These are phyloP conservation scores for Patellaria atrata DNA, from an alignment of 495 filamentous ascomycete genomes.

Conservation along the genomic window DNA sequence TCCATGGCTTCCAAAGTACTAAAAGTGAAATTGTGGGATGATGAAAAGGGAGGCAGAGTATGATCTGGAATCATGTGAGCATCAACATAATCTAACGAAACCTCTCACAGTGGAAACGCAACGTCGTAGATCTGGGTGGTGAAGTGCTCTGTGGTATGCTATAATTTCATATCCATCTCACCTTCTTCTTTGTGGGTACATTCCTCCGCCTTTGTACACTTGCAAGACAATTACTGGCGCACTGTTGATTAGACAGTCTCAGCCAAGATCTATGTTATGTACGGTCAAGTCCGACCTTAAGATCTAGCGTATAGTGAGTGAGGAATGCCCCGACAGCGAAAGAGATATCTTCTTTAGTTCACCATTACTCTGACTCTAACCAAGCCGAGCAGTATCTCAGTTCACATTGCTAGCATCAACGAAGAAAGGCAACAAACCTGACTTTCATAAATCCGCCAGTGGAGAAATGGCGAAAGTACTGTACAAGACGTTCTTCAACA, in stretches of 20 bases:
- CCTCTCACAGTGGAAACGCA: conserved; percentile 62
- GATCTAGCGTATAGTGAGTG: no score
- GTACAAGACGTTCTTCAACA: conserved; percentile 69
- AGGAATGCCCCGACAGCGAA: no score
- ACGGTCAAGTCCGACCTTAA: conserved; percentile 2
- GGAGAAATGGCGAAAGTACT: conserved; percentile 61
- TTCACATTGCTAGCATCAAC: conserved; percentile 88
- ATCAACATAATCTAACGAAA: not conserved
- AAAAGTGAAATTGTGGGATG: conserved; percentile 81
- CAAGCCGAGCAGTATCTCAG: conserved; percentile 63
- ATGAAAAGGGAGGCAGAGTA: conserved; percentile 43
- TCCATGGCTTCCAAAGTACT: conserved; percentile 69
- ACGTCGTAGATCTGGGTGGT: conserved; percentile 70
- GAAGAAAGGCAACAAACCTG: conserved; percentile 88
- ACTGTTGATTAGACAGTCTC: no score
- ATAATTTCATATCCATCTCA: not conserved
- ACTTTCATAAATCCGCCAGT: conserved; percentile 80
- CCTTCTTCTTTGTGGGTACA: no score
- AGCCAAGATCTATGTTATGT: not conserved
- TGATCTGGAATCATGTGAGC: conserved; percentile 1
- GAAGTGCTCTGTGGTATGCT: conserved; percentile 79
- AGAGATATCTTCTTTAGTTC: no score
- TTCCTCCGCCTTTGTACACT: no score
- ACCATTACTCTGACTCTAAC: conserved; percentile 1
- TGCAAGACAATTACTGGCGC: no score